These are phyloP conservation scores for Botrytis byssoidea DNA, from an alignment of 2,329 filamentous ascomycete genomes.

Conservation along the genomic window DNA sequence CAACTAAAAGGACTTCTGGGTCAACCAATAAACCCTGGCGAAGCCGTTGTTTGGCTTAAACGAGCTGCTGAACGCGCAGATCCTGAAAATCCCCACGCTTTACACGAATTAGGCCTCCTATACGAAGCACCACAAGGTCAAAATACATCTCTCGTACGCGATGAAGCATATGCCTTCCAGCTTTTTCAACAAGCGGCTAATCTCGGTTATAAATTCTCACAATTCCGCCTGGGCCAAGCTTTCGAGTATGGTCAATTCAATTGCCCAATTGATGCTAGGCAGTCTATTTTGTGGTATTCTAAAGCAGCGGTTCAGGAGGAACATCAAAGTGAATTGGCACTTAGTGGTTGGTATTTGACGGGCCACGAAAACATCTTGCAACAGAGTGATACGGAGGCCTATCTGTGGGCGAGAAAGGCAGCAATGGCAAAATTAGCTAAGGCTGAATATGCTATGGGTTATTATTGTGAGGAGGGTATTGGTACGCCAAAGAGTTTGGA, in stretches of 20 bases:
- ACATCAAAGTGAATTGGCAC: conserved; percentile 83
- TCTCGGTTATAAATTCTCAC: conserved; percentile 91
- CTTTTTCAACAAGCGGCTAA: conserved; percentile 84
- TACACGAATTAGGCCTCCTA: conserved; percentile 78
- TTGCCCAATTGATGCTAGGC: conserved; percentile 75
- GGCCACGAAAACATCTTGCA: conserved; percentile 82
- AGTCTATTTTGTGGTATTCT: conserved; percentile 92
- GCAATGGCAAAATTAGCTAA: conserved; percentile 85
- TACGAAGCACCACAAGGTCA: conserved; percentile 56
- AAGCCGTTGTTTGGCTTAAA: conserved; percentile 90
- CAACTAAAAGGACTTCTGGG: conserved; percentile 90
- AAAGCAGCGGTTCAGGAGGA: conserved; percentile 88
- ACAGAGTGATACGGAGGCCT: conserved; percentile 93
- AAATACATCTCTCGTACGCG: conserved; percentile 68
- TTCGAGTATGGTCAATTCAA: conserved; percentile 88
- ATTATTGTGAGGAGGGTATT: conserved; percentile 94
- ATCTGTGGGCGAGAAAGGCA: conserved; percentile 94
- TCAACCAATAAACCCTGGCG: conserved; percentile 75
- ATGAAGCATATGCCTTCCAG: conserved; percentile 76
- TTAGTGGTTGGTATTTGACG: conserved; percentile 93
- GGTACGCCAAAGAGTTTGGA: conserved; percentile 83
- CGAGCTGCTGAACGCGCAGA: conserved; percentile 87
- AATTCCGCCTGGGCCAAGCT: conserved; percentile 82
- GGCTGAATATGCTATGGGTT: conserved; percentile 97
- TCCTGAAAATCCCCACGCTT: conserved; percentile 85